Base-by-base conservation (phyloP, 2,329 filamentous ascomycete genomes). In the Alternaria postmessia region DNA sequence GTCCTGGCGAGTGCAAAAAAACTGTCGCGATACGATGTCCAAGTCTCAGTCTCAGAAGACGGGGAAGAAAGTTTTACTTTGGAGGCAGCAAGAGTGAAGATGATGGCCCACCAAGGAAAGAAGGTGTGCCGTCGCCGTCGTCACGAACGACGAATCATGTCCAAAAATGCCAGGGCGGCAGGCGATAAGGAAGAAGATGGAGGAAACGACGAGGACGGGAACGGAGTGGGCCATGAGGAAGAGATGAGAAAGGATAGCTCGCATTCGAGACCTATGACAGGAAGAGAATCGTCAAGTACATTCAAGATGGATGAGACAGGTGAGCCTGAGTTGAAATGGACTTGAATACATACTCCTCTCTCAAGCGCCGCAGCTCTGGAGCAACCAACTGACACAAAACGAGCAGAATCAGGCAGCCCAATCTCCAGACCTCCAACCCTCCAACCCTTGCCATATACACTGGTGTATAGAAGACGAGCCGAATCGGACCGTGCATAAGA, bases 1-100 rank as follows among this genome's bases (percentile, higher is more conserved):
- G 62, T 62, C 46, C 26, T 64, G 41, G 36, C 32, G 43, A 41
- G 43, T 56, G 44, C 59, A 39, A 54, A 38, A 51, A 30, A 42
- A 52, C 42, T 61, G 46, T 61, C 57, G 36, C 49, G 41, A 47
- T 53, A 52, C 42, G 42, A 46, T 48, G 48, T 57, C 18, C 53
- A 54, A 34, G 54, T 61, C 36, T 51, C 43, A 51, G 44, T 54
- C 28, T 43, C 56, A 28, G 46, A 28, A 30, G 11, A 56, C 54
- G 47, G 42, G 38, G 47, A 20, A 32, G 52, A 57, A 54, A 8
- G 38, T 9, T 11, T 20, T 20, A 39, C 8, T 20, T n/a, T 20
- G 9, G 18, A 39, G 43, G 46, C 51, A 39, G 18, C 11, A 49
- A 20, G 38, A 39, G 38, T 39, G n/a, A 39, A 39, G n/a, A 20